Base-by-base conservation (phyloP, 2,329 filamentous ascomycete genomes). In the Arthrinium phaeospermum region DNA sequence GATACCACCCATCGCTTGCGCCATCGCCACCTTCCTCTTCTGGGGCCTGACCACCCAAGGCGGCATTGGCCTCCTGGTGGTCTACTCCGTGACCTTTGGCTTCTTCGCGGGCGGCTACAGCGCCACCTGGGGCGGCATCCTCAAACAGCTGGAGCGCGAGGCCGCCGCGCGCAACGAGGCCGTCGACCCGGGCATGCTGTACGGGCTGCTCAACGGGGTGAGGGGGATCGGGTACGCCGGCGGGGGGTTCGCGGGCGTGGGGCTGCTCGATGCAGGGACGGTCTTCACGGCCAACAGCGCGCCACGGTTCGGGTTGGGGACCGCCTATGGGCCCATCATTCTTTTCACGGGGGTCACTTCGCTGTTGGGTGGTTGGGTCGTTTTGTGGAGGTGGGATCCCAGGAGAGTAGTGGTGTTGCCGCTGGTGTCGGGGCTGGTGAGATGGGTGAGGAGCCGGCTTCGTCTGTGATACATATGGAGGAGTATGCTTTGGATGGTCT, bases 31-130 rank as follows among this genome's bases (percentile, higher is more conserved):
- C 0, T 86, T 93, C 30, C 78, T 92, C 13, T 81, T 93, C 30
- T 93, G 91, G 91, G 91, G 91, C 0, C 79, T 88, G 37, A 86
- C 88, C 24, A 85, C 84, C 0, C 86, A 82, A 13, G 80, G 57
- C 57, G 57, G 57, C 4, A 13, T 91, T 30, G 85, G 85, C 0
- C 81, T 91, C 2, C 79, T 93, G 37, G 87, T 90, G 27, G 75
- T 89, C 8, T 93, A 91, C 78, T 89, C 90, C 46, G 80, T 91
- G 22, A 82, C 86, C 3, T 93, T 91, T 76, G 91, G 91, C 0
- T 84, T 92, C 75, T 93, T 92, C 71, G 90, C 91, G 0, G 89
- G 91, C 0, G 87, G 88, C 0, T 93, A 90, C 77, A 89, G 88
- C 2, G 87, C 88, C 0, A 88, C 90, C 0, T 93, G 91, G 90